These are phyloP conservation scores for Kalanchoe fedtschenkoi DNA, from an alignment of 164 flowering plant genomes.

Conservation along the genomic window DNA sequence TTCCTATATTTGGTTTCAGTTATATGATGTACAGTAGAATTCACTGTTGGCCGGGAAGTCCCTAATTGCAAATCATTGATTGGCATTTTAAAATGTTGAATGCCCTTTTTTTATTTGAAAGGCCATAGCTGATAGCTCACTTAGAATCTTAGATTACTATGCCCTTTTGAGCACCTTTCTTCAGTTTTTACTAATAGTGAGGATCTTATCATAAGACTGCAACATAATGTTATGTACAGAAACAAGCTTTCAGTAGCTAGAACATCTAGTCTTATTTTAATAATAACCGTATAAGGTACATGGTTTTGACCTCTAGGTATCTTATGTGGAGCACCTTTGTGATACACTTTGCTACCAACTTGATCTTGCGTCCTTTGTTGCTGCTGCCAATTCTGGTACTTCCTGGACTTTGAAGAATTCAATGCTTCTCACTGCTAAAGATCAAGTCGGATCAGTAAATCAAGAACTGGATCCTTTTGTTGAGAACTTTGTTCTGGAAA, in stretches of 20 bases:
- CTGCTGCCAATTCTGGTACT: conserved; percentile 77
- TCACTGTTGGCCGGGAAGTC: not conserved
- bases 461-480: conserved; percentile 72
- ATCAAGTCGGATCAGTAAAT: conserved; percentile 17
- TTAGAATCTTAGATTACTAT: not conserved
- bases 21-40: not conserved
- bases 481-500: conserved; percentile 85
- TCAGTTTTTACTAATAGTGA: not conserved
- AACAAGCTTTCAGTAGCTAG: not conserved
- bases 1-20: not conserved
- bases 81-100: not conserved
- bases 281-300: not conserved
- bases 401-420: conserved; percentile 74
- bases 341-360: conserved; percentile 81
- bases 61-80: not conserved
- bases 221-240: not conserved
- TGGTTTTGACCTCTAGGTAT: conserved; percentile 39
- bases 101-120: not conserved
- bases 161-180: not conserved
- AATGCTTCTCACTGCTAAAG: conserved; percentile 55
- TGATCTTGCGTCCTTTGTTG: conserved; percentile 92
- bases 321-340: conserved; percentile 87
- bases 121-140: not conserved
- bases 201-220: not conserved
- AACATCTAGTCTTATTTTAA: not conserved